Conservation (phyloP, 2,329 filamentous ascomycete genomes). For the Macrophomina pseudophaseolina region DNA sequence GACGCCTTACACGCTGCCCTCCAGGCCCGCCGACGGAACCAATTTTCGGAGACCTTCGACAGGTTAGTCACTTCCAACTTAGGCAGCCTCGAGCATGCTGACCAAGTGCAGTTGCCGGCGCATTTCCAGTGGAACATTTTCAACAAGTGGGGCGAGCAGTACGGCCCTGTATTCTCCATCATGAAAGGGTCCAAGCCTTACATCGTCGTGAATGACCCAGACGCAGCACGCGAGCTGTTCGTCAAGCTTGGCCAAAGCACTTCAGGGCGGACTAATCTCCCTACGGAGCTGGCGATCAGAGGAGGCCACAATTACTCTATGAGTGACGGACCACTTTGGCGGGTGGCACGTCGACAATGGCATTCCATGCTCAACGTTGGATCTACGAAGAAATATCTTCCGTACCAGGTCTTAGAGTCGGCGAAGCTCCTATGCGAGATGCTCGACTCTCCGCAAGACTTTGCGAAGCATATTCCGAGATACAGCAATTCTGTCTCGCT, state of each 20-base stretch:
- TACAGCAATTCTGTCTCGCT: constrained; percentile 1
- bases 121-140: constrained; percentile 51
- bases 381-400: constrained; percentile 21
- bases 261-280: neutral
- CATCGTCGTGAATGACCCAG: neutral
- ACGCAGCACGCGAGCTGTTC: neutral
- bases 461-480: neutral
- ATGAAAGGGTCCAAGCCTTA: constrained; percentile 49
- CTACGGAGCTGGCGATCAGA: neutral
- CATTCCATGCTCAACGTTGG: constrained; percentile 12
- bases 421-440: constrained; percentile 4
- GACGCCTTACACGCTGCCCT: too few species aligned
- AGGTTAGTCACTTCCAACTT: too few species aligned
- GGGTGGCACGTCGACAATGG: constrained; percentile 16
- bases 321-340: neutral
- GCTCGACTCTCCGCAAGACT: neutral
- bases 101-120: neutral
- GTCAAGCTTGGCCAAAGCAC: neutral
- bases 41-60: too few species aligned
- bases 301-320: neutral
- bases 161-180: constrained; percentile 58
- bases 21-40: too few species aligned
- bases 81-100: too few species aligned
- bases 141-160: constrained; percentile 58
- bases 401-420: constrained; percentile 22